Evolutionary conservation across 2,329 filamentous ascomycete species (phyloP), one percentile per base, ranked within the genome.

Genomic region (Fusarium anguioides): DNA sequence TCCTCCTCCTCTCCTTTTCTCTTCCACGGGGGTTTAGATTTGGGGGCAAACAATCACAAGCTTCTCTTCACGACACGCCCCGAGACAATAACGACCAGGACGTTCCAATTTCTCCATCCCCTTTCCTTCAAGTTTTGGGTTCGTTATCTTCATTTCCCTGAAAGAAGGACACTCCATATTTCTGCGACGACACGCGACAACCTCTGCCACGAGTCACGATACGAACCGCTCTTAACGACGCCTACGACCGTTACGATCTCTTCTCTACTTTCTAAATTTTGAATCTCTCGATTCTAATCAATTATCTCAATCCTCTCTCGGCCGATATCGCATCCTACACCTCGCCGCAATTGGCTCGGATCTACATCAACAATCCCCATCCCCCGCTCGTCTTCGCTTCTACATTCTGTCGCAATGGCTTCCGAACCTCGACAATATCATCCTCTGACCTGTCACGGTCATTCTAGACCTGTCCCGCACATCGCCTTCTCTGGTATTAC

Each of bases 391-490:
- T 49, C 21, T 33, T 58, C 47, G 29, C 46, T 60, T 44, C 29
- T 39, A 20, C 24, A 17, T 36, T 29, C 40, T 47, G 54, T 62
- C 68, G 71, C 56, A 62, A 80, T 80, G 78, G 73, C 77, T 60
- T 68, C 75, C 15, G 79, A 81, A 66, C 55, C 51, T 60, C 82
- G 84, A 51, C 85, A 86, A 77, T 93, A 94, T 58, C 93, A 97
- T 53, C 94, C 94, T 56, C 82, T 97, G 77, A 97, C 94, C 69
- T 97, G 94, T 79, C 94, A 97, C 79, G 94, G 94, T 66, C 94
- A 97, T 79, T 97, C 94, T 50, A 89, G 94, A 60, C 94, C 94
- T 2, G 94, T 97, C 51, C 93, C 94, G 8, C 94, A 97, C 78
- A 87, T 97, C 74, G 91, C 89, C 78, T 97, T 97, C 81, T 97